A percentile compares a stretch with the other conserved stretches of the same genome.
Conservation (phyloP, 129 eudicot genomes). For the Arctium lappa region DNA sequence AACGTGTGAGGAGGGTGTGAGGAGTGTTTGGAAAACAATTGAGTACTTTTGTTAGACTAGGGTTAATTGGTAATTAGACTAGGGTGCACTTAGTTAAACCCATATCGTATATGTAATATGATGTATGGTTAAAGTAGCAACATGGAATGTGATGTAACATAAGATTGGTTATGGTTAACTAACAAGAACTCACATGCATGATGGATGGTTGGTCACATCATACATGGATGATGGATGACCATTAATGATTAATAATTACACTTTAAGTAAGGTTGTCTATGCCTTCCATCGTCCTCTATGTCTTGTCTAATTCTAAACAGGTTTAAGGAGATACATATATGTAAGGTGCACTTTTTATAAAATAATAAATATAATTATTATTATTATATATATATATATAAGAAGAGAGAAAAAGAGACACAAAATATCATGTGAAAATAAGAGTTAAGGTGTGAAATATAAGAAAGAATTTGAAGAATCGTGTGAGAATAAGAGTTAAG, state of each 20-base stretch:
- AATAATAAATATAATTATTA: no score
- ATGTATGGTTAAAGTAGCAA: slow-evolving; percentile 11
- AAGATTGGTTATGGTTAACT: slow-evolving; percentile 1
- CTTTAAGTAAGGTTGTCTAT: not conserved
- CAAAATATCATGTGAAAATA: no score
- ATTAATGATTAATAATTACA: not conserved
- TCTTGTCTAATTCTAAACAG: not conserved
- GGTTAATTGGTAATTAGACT: no score
- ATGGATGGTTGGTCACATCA: slow-evolving; percentile 11
- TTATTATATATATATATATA: no score
- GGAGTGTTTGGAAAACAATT: no score
- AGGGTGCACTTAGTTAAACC: no score
- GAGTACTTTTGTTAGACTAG: no score
- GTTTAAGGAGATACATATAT: not conserved
- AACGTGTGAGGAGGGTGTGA: no score
- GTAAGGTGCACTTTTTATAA: not conserved
- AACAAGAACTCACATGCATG: not conserved
- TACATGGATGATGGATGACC: not conserved
- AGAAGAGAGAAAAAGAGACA: not conserved
- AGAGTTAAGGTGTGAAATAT: no score
- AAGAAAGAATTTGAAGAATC: no score
- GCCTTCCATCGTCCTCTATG: not conserved
- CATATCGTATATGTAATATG: no score
- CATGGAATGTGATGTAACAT: slow-evolving; percentile 7
- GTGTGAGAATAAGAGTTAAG: no score